phyloP scores from a whole-genome alignment of 2,329 filamentous ascomycete species.

The Lecanicillium sp. region DNA sequence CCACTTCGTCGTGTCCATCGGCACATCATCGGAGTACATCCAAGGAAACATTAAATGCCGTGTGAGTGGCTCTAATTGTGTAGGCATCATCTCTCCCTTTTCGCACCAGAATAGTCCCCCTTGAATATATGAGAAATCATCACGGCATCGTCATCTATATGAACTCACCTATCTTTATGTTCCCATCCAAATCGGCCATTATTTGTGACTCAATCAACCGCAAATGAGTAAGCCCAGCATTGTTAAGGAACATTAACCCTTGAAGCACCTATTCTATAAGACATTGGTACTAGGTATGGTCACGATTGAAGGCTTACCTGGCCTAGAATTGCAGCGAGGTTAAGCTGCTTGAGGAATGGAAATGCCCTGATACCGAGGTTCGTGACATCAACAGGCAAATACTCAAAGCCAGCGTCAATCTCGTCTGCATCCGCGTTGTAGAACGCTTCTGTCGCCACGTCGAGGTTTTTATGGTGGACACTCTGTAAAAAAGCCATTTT shows the following conservation, averaged over 20 bases:
- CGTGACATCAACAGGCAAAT: neutral
- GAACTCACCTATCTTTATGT: neutral
- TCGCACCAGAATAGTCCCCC: neutral
- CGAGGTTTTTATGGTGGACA: neutral
- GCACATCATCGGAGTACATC: neutral
- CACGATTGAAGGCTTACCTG: neutral
- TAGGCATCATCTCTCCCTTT: neutral
- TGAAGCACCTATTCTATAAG: neutral
- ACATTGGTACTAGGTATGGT: neutral
- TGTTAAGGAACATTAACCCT: neutral
- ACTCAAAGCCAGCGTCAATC: neutral
- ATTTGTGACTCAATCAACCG: neutral
- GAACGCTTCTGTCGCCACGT: neutral
- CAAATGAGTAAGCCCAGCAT: neutral
- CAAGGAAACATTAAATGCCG: neutral
- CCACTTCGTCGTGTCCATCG: neutral
- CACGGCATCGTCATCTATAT: neutral
- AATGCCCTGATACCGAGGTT: neutral
- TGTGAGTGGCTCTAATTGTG: neutral
- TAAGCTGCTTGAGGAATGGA: neutral
- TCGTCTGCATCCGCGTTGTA: neutral
- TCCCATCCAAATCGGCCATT: neutral
- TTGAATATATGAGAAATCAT: neutral
- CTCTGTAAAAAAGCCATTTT: neutral
- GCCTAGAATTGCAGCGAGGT: neutral